These are phyloP conservation scores for Xylaria sp. DNA, from an alignment of 2,329 filamentous ascomycete genomes.

Conservation along the genomic window DNA sequence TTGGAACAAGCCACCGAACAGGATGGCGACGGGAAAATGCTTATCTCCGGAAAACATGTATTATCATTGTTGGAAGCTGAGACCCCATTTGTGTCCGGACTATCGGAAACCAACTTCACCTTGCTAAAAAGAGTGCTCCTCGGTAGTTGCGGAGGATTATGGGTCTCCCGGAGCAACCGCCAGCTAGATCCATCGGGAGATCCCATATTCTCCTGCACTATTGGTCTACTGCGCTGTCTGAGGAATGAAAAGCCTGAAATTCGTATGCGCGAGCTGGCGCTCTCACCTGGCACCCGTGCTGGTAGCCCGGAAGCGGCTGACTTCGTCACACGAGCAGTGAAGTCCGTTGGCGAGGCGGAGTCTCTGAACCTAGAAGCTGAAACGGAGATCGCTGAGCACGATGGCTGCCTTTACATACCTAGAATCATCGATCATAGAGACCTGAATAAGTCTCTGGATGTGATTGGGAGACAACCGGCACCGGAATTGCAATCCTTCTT, in stretches of 20 bases:
- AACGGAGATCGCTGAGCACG: conserved; percentile 7
- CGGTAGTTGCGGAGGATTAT: conserved; percentile 10
- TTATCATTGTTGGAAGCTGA: conserved; percentile 14
- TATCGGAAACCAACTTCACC: conserved; percentile 5
- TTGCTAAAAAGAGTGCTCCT: conserved; percentile 7
- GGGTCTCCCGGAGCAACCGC: conserved; percentile 10
- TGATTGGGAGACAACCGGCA: conserved; percentile 5
- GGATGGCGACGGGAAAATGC: conserved; percentile 5
- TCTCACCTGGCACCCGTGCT: not conserved
- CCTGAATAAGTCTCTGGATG: conserved; percentile 11
- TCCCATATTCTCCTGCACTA: conserved; percentile 9
- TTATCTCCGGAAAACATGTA: not conserved
- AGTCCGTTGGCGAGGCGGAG: conserved; percentile 1
- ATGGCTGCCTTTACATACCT: conserved; percentile 7
- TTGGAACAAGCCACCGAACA: conserved; percentile 5
- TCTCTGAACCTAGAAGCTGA: conserved; percentile 2
- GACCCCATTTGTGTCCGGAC: not conserved
- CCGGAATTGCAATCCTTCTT: conserved; percentile 21
- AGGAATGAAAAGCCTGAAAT: conserved; percentile 15
- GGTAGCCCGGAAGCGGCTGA: conserved; percentile 7
- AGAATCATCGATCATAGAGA: conserved; percentile 8
- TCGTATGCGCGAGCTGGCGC: conserved; percentile 7
- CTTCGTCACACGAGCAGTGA: conserved; percentile 11
- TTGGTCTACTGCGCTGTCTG: conserved; percentile 11
- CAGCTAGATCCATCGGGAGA: conserved; percentile 14